Base-by-base conservation (phyloP, 148 eudicot genomes). In the Rhododendron molle region DNA sequence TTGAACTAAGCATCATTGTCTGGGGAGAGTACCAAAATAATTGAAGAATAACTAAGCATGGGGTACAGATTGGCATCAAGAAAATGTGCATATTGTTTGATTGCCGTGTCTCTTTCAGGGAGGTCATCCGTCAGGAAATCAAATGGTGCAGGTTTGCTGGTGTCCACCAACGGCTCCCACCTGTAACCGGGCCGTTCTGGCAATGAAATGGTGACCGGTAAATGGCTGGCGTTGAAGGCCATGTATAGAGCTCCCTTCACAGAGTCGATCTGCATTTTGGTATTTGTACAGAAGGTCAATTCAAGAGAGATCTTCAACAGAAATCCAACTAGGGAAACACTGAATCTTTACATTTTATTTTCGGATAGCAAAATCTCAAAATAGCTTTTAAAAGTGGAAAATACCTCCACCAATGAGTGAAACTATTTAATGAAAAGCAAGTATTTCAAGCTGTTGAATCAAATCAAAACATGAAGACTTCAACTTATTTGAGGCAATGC, bases 161-260 rank as follows among this genome's bases (percentile, higher is more conserved):
- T 95, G 90, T 97, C 99, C 74, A 94, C 98, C 88, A 95, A 83
- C 1, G 95, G 98, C 78, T 92, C 95, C 99, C 99, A 97, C 84
- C 88, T 89, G 88, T 91, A 94, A 79, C 99, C 98, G 3, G 95
- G 94, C 58, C 94, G 87, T 69, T 93, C 93, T 9, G 99, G 99
- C 86, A 97, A 86, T 11, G 94, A 89, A 60, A 93, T 56, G 0
- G 87, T 90, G 52, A 89, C 92, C 3, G 98, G 93, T 69, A 95
- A 87, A 90, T 97, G 99, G 80, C 99, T 94, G 6, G 98, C 86
- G 88, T 97, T 97, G 95, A 97, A 97, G 71, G 94, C 99, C 54
- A 97, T 78, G 83, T 94, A 97, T 30, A 97, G 56, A 85, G 95
- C 96, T 80, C 93, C 93, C 89, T 95, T 95, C 84, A 87, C 92